These are phyloP conservation scores for Colletotrichum sp. DNA, from an alignment of 2,329 filamentous ascomycete species.

Conservation along the genomic window DNA sequence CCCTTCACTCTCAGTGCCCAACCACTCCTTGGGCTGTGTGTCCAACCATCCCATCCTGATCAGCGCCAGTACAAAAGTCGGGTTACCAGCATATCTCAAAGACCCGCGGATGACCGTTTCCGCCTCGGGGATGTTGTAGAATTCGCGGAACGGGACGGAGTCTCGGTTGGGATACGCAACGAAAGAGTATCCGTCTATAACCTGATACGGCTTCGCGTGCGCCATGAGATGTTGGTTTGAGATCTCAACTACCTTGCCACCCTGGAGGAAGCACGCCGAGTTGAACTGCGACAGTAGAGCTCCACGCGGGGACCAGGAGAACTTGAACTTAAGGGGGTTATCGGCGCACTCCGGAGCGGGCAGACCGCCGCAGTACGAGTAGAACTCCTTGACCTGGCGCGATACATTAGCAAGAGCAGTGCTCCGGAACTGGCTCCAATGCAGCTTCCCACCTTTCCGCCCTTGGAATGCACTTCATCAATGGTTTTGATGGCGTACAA, in stretches of 20 bases:
- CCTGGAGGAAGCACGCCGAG: conserved; percentile 67
- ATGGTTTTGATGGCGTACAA: conserved; percentile 70
- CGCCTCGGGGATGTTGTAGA: conserved; percentile 73
- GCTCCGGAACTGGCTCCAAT: fast-evolving
- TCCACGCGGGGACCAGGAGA: conserved; percentile 70
- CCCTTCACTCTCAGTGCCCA: conserved; percentile 82
- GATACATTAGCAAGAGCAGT: neutral
- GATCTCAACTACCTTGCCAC: conserved; percentile 58
- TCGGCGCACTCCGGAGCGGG: conserved; percentile 61
- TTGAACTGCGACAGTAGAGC: conserved; percentile 72
- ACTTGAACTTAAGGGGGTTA: conserved; percentile 74
- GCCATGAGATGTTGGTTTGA: conserved; percentile 61
- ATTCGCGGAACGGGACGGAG: conserved; percentile 68
- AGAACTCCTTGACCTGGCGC: conserved; percentile 60
- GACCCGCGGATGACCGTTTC: conserved; percentile 72
- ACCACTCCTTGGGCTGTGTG: conserved; percentile 35
- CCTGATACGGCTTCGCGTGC: conserved; percentile 70
- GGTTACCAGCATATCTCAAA: conserved; percentile 71
- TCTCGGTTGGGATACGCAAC: conserved; percentile 76
- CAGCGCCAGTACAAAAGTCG: conserved; percentile 71
- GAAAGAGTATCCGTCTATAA: conserved; percentile 61
- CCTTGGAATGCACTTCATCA: conserved; percentile 67
- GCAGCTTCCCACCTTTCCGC: conserved; percentile 54
- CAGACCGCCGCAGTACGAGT: conserved; percentile 71
- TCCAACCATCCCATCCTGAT: conserved; percentile 70